Base-by-base conservation (phyloP, 1,284 basidiomycete species). In the Porodaedalea pini region DNA sequence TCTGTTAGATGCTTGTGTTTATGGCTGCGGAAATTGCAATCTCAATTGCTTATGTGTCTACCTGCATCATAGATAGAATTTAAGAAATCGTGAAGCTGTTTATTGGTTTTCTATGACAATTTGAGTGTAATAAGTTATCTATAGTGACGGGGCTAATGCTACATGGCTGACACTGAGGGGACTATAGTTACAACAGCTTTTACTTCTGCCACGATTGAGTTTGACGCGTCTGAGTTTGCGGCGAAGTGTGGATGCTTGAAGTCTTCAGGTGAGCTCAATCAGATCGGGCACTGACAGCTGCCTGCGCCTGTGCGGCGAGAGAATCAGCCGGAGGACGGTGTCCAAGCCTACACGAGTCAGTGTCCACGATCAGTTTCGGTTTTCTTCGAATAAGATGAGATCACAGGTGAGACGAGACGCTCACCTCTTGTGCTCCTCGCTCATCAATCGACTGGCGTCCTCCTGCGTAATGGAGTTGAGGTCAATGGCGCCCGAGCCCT, bases 261-360 rank as follows among this genome's bases (percentile, higher is more conserved):
- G 13, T 34, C 32, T 34, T 34, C 32, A 23, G n/a, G 11, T 8
- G 25, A 25, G 10, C n/a, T 45, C 25, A 45, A 13, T 54, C 31
- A 25, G 41, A 48, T 15, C 32, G 43, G 37, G 53, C 27, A 21
- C 23, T 55, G 15, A 55, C 57, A 8, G 51, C 45, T 11, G 54
- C 34, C 41, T 62, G 58, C 21, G 54, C 57, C 41, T 59, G 54
- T 23, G 58, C 54, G 13, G 61, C 61, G 2, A 62, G 54, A 2
- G 54, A 57, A 11, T 53, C 54, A 13, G 23, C 52, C 19, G 54
- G 61, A n/a, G 54, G 58, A 34, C 54, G 54, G 44, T 56, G 51
- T 23, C 54, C 53, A 32, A 62, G 41, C 31, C 55, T 57, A 39
- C 11, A 11, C n/a, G 5, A 6, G 32, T 31, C 25, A n/a, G 4